Conservation (phyloP, 2,329 filamentous ascomycete species). For the Colletotrichum spaethianum region DNA sequence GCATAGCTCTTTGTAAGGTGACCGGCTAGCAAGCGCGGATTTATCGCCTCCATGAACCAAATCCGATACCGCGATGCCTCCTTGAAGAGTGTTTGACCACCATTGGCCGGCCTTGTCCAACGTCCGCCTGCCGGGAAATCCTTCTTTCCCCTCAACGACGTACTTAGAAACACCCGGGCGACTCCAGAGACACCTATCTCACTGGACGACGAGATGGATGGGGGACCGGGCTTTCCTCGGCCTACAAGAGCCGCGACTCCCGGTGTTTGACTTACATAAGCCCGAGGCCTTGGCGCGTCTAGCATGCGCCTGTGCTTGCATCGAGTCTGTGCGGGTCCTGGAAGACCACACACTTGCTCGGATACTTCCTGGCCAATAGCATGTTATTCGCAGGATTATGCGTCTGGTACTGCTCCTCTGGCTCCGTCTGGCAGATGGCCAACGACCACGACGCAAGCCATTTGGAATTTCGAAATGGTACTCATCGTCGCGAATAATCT, state of each 20-base stretch:
- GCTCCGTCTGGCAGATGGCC: no score
- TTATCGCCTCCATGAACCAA: not conserved
- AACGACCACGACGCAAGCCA: not conserved
- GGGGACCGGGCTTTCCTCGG: slow-evolving; percentile 8
- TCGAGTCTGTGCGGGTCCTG: slow-evolving; percentile 5
- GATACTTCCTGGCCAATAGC: slow-evolving; percentile 24
- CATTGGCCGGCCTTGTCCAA: not conserved
- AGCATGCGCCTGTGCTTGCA: not conserved
- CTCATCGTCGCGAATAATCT: not conserved
- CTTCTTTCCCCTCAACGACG: not conserved
- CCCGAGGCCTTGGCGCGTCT: slow-evolving; percentile 5
- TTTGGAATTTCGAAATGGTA: not conserved
- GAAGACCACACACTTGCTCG: not conserved
- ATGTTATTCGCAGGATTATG: slow-evolving; percentile 32
- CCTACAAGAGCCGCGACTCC: slow-evolving; percentile 27
- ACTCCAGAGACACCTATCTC: not conserved
- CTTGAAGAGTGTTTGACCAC: not conserved
- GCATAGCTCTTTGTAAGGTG: not conserved
- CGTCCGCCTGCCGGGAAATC: not conserved
- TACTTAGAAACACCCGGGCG: not conserved
- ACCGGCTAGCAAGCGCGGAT: not conserved
- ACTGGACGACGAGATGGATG: not conserved
- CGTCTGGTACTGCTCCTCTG: not conserved
- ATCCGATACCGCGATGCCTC: not conserved
- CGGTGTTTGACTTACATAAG: slow-evolving; percentile 33